Percentiles rank a stretch among this genome's conserved stretches.
Conservation (phyloP, 1,284 basidiomycete species). For the Cutaneotrichosporon cutaneum region DNA sequence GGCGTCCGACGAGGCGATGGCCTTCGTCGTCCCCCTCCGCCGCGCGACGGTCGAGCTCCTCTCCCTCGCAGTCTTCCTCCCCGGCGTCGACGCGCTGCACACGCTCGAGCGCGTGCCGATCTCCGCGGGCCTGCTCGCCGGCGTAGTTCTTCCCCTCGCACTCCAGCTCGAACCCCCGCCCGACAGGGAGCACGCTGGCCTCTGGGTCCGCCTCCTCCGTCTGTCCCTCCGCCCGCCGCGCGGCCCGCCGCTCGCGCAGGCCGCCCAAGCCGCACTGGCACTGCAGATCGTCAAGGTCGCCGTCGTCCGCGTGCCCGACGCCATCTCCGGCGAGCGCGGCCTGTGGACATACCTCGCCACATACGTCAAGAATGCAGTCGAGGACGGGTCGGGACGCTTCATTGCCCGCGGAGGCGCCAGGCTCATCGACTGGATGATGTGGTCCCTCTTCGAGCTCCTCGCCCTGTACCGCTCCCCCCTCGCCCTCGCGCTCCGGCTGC, state of each 20-base stretch:
- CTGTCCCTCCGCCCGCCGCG: slow-evolving; percentile 55
- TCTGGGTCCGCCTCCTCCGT: slow-evolving; percentile 66
- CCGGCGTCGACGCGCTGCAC: slow-evolving; percentile 61
- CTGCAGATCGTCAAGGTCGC: slow-evolving; percentile 71
- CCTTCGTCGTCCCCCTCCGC: slow-evolving; percentile 59
- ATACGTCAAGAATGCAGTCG: slow-evolving; percentile 10
- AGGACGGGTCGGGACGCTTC: slow-evolving; percentile 34
- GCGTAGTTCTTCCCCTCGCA: slow-evolving; percentile 62
- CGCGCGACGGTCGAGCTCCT: slow-evolving; percentile 61
- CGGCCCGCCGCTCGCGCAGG: slow-evolving; percentile 38
- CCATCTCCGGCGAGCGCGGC: slow-evolving; percentile 34
- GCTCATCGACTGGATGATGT: slow-evolving; percentile 66
- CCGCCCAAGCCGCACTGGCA: slow-evolving; percentile 53
- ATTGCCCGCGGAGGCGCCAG: slow-evolving; percentile 25
- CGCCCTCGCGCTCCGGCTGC: slow-evolving; percentile 63
- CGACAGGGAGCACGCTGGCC: slow-evolving; percentile 56
- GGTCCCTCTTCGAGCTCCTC: slow-evolving; percentile 69
- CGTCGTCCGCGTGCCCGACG: slow-evolving; percentile 59
- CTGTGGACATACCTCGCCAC: slow-evolving; percentile 41
- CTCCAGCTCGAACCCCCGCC: slow-evolving; percentile 60
- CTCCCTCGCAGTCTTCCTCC: slow-evolving; percentile 59
- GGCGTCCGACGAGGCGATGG: slow-evolving; percentile 59
- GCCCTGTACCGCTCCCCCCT: slow-evolving; percentile 65
- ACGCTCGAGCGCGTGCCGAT: slow-evolving; percentile 61
- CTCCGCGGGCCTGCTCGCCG: slow-evolving; percentile 62